A percentile compares a stretch with the other conserved stretches of the same genome.
Conservation (phyloP, 768 basidiomycete genomes). For the Termitomyces sp. region DNA sequence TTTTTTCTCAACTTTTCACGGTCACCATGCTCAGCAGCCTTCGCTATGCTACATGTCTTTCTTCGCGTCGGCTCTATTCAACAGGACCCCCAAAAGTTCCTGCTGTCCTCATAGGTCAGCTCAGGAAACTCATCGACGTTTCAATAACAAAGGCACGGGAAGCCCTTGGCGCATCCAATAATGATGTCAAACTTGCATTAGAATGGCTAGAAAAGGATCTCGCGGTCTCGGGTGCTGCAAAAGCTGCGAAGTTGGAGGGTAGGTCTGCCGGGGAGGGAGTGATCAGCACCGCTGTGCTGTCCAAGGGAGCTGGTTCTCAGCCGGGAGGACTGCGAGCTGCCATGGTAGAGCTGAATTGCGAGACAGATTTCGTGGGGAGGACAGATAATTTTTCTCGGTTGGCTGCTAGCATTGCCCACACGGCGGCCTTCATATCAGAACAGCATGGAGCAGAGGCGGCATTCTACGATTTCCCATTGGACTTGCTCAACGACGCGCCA, state of each 20-base stretch:
- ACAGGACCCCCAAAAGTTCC: conserved; percentile 54
- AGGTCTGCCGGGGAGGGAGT: conserved; percentile 77
- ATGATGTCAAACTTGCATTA: conserved; percentile 73
- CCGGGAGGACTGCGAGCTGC: conserved; percentile 65
- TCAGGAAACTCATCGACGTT: conserved; percentile 78
- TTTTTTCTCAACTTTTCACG: conserved; percentile 20
- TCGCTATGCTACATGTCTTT: conserved; percentile 18
- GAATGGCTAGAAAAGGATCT: conserved; percentile 82
- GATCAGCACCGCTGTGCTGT: conserved; percentile 73
- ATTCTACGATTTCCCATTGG: conserved; percentile 52
- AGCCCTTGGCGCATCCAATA: conserved; percentile 72
- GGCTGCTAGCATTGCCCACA: conserved; percentile 79
- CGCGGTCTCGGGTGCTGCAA: conserved; percentile 65
- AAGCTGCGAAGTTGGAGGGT: conserved; percentile 81
- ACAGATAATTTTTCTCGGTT: conserved; percentile 80
- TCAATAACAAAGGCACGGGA: conserved; percentile 88
- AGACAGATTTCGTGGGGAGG: conserved; percentile 94
- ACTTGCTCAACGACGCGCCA: conserved; percentile 58
- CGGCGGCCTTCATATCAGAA: conserved; percentile 70
- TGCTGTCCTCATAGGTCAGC: conserved; percentile 77
- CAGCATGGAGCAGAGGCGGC: conserved; percentile 27
- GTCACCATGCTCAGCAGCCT: conserved; percentile 17
- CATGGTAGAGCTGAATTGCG: conserved; percentile 92
- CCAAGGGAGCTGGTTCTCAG: conserved; percentile 49
- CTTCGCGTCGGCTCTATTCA: conserved; percentile 48